phyloP scores from a whole-genome alignment of 2,329 filamentous ascomycete genomes.

The Dactylella cylindrospora region DNA sequence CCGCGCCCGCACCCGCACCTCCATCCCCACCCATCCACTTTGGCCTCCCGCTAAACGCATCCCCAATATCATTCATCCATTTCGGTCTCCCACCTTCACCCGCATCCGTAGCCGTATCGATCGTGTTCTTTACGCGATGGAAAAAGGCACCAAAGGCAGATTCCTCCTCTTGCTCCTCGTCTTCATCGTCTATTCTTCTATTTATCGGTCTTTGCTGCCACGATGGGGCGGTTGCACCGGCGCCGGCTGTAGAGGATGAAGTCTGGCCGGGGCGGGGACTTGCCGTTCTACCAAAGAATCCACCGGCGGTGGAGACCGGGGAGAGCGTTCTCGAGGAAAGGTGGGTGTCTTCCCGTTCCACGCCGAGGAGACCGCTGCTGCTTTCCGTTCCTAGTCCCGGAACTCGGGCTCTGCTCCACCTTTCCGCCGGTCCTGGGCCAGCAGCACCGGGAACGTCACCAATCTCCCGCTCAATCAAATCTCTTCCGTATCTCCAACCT shows the following conservation, averaged over 20 bases:
- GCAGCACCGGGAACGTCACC: slow-evolving; percentile 61
- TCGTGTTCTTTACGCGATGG: slow-evolving; percentile 85
- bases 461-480: slow-evolving; percentile 84
- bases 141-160: slow-evolving; percentile 82
- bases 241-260: slow-evolving; percentile 6
- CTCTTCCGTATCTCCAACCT: slow-evolving; percentile 81
- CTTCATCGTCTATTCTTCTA: slow-evolving; percentile 48
- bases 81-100: slow-evolving; percentile 60
- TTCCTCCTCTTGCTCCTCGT: slow-evolving; percentile 68
- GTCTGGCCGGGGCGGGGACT: slow-evolving; percentile 17
- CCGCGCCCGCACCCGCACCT: slow-evolving; percentile 45
- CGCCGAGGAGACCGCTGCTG: slow-evolving; percentile 19
- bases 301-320: slow-evolving; percentile 3
- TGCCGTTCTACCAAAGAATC: slow-evolving; percentile 10
- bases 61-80: slow-evolving; percentile 74
- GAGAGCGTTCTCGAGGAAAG: slow-evolving; percentile 27
- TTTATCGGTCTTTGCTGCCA: slow-evolving; percentile 35
- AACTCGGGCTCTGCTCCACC: slow-evolving; percentile 49
- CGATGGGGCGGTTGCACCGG: slow-evolving; percentile 11
- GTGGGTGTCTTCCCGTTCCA: slow-evolving; percentile 23
- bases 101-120: slow-evolving; percentile 69
- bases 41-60: slow-evolving; percentile 68
- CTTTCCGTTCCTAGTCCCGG: slow-evolving; percentile 46
- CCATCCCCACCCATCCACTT: slow-evolving; percentile 73
- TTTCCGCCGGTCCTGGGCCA: slow-evolving; percentile 50